Base-by-base conservation (phyloP, 768 basidiomycete species). In the Trametopsis cervina region DNA sequence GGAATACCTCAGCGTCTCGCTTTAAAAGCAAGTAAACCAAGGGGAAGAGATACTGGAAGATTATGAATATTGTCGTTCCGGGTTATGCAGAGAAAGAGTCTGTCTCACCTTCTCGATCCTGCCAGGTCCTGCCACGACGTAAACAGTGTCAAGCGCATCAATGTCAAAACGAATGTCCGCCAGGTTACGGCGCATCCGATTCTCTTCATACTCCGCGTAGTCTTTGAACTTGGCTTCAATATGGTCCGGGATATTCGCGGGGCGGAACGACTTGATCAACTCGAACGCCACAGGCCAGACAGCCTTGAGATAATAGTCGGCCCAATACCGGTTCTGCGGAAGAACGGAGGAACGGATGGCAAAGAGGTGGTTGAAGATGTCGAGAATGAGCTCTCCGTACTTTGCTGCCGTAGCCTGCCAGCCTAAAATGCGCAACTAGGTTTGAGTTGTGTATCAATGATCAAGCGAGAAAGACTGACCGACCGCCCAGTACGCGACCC, bases 21-120 rank as follows among this genome's bases (percentile, higher is more conserved):
- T 60, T 55, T 20, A 69, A 50, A 0, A 69, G 54, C 0, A 72
- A 58, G 44, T 64, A 65, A 1, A 70, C 46, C n/a, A 70, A 52
- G 0, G 69, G 67, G 2, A 68, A 57, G 7, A 69, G 37, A 44
- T 63, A 63, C 68, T 71, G 38, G 4, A 27, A 26, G 23, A 10
- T 10, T 9, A 10, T 13, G 4, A 18, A 9, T 22, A 42, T n/a
- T 6, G 36, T 17, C n/a, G n/a, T n/a, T n/a, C n/a, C n/a, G 20
- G 3, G 6, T 27, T 33, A 21, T 17, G 35, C 9, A 10, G 18
- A 40, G 18, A 26, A 4, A 40, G 21, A 24, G 24, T 7, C 23
- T 13, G 18, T 11, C 49, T 17, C 29, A 64, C 65, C 56, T 57
- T 60, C 44, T 66, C 65, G 3, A 62, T 49, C 9, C 61, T 53